Percentiles rank a stretch among this genome's conserved stretches.
phyloP scores from a whole-genome alignment of 306 rosid species.

The Potentilla sterilis region DNA sequence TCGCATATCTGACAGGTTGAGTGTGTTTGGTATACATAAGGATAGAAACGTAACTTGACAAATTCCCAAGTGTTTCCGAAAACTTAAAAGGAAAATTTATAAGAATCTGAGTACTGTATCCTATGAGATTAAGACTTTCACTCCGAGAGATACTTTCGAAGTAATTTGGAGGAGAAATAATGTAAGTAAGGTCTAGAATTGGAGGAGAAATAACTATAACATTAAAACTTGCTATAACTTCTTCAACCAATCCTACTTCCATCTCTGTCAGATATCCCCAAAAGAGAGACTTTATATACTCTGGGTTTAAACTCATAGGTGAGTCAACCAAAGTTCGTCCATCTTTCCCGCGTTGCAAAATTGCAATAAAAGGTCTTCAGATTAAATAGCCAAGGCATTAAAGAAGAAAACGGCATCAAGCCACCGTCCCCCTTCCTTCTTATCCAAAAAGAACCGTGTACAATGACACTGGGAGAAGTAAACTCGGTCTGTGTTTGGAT shows the following conservation, averaged over 20 bases:
- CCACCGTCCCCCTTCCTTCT: neutral
- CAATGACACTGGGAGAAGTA: no score
- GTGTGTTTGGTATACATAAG: no score
- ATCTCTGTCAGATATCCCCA: neutral
- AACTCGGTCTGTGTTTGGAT: neutral
- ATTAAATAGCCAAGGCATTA: neutral
- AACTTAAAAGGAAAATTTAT: no score
- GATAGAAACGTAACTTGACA: no score
- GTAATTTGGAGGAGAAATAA: neutral
- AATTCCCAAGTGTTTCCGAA: no score
- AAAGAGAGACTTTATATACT: neutral
- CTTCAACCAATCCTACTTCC: neutral
- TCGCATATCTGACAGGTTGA: no score
- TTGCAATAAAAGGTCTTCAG: neutral
- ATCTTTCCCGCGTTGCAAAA: neutral
- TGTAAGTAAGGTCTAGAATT: neutral
- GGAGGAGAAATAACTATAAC: neutral
- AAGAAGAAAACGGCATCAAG: neutral
- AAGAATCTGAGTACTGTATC: no score
- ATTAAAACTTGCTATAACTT: neutral
- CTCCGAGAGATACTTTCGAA: neutral
- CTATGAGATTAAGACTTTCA: no score
- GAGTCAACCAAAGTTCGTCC: neutral
- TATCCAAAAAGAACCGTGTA: neutral
- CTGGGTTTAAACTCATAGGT: no score